These are phyloP conservation scores for Diaporthe velutina DNA, from an alignment of 2,329 filamentous ascomycete genomes.

Conservation along the genomic window DNA sequence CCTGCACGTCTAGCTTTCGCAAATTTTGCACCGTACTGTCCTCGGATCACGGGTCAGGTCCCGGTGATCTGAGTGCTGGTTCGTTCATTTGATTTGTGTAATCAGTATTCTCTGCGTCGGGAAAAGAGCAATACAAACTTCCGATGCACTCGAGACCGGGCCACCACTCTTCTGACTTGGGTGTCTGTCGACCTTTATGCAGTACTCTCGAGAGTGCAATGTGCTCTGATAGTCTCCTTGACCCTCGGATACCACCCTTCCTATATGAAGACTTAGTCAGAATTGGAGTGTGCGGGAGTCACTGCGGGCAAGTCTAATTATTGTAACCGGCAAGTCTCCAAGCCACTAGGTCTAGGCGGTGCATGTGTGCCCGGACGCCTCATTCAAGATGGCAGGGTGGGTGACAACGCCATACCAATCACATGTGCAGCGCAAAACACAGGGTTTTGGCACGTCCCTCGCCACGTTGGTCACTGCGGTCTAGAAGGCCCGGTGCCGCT, in stretches of 20 bases:
- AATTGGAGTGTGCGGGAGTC: not conserved
- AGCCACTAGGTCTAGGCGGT: not conserved
- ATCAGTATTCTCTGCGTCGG: not conserved
- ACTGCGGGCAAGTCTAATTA: not conserved
- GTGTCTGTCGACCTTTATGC: not conserved
- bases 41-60: not conserved
- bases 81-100: not conserved
- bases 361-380: constrained; percentile 1
- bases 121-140: not conserved
- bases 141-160: not conserved
- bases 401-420: constrained; percentile 5
- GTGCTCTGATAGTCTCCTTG: not conserved
- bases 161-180: not conserved
- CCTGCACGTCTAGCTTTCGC: not conserved
- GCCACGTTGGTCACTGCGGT: constrained; percentile 15
- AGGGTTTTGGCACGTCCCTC: constrained; percentile 25
- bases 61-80: not conserved
- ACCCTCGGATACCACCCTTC: not conserved
- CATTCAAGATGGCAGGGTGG: not conserved
- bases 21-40: not conserved
- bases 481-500: not conserved
- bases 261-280: not conserved
- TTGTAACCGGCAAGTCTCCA: not conserved
- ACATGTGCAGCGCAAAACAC: constrained; percentile 21
- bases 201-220: not conserved